Base-by-base conservation (phyloP, 495 filamentous ascomycete species). In the Hypoxylon lienhwacheense region DNA sequence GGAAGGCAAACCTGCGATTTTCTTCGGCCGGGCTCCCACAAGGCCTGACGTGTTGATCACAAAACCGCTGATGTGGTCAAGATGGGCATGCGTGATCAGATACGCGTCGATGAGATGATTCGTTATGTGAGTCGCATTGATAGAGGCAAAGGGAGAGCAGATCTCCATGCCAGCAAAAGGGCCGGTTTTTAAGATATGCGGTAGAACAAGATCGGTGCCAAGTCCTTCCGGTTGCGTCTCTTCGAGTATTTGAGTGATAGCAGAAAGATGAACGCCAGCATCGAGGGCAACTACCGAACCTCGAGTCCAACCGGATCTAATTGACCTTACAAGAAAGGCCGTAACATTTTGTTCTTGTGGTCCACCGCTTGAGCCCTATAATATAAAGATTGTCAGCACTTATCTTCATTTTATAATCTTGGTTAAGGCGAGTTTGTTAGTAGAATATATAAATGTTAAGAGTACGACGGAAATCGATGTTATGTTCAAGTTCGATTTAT, bases 1-100 rank as follows among this genome's bases (percentile, higher is more conserved):
- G 12, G 81, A 85, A 0, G 91, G 90, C 2, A 97, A 71, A 5
- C 87, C 93, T 4, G 91, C 90, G 7, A 98, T 72, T 15, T 85
- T 77, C 66, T 97, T 98, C 5, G 89, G 88, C 10, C 81, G 81
- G 33, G 75, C 77, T 24, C 84, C 86, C n/a, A 79, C 82, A 16
- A 95, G 80, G 15, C 85, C 82, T 17, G 91, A 91, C 1, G 91
- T 95, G 69, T 96, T 97, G 63, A 97, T 87, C 16, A 90, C 89
- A 54, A 97, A 86, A 17, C 88, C 93, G 19, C 88, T 83, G 14
- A 98, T 80, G 68, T 98, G 93, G 61, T 98, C 93, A 2, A 98
- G 77, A 72, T 98, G 93, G 2, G 92, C 84, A 69, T 98, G 92
- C 0, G 92, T 97, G 51, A 98, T 90, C 20, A 97, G 77, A 56